Evolutionary conservation across 2,329 filamentous ascomycete species (phyloP), one percentile per base, ranked within the genome.

Genomic region (Sporothrix schenckii): DNA sequence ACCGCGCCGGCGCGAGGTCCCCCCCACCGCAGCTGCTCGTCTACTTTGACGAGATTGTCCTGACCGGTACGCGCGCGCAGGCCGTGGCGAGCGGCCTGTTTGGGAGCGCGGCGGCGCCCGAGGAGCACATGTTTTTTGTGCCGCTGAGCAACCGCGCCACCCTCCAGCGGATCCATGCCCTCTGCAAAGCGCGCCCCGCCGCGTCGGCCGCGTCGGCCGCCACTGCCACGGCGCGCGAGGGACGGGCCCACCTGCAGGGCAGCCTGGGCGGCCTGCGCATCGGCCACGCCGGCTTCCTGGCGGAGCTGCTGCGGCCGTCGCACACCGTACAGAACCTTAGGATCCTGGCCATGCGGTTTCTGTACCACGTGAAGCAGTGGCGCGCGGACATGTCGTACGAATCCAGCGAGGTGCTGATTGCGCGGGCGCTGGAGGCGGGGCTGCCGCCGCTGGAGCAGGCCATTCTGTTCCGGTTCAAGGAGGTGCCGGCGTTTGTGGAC

Each of bases 71-170:
- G 30, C 69, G 61, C 54, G 50, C 11, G 1, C 50, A 68, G 54
- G 70, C 72, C 1, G 27, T 69, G 7, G 66, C 58, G 10, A 72
- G 70, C 69, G 72, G 72, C 4, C 69, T 73, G 11, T 73, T 73
- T 34, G 72, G 70, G 47, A 19, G 11, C 13, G 65, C 65, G 2
- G 13, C 39, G 13, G 53, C 47, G 1, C 68, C 65, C 19, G 69
- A 72, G 19, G 53, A 69, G 66, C 66, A 41, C 19, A 41, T 65
- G 53, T 69, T 70, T n/a, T 21, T 73, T 13, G 70, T 72, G 44
- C 52, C 65, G 19, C 61, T 70, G 13, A 30, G 49, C 49, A 70
- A 73, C 61, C 41, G 30, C 3, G 61, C 19, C 7, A 60, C 60
- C 7, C 60, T 73, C 6, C 49, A 56, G 34, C 53, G 54, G 13